Percentiles rank a stretch among this genome's conserved stretches.
Conservation (phyloP, 2,329 filamentous ascomycete species). For the Parasarocladium wereldwijsianum region DNA sequence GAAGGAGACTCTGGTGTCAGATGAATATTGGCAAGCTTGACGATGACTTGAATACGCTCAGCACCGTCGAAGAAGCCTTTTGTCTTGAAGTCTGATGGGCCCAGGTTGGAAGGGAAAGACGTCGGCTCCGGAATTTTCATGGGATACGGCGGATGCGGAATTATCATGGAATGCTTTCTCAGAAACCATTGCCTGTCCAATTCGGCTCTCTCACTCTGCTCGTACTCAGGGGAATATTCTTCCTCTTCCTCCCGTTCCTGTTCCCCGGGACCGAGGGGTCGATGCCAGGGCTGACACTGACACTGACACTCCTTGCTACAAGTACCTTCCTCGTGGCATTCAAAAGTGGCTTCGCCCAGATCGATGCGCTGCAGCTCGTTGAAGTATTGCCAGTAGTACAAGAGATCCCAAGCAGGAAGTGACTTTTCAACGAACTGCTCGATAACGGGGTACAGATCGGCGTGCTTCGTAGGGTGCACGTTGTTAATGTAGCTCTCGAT, state of each 20-base stretch:
- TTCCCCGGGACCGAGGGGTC: slow-evolving; percentile 14
- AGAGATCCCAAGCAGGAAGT: slow-evolving; percentile 30
- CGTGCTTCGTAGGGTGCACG: slow-evolving; percentile 27
- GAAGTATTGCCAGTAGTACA: slow-evolving; percentile 17
- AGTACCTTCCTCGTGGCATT: slow-evolving; percentile 7
- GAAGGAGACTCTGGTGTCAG: slow-evolving; percentile 41
- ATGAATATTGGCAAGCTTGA: slow-evolving; percentile 47
- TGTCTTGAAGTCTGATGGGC: slow-evolving; percentile 10
- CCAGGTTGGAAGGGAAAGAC: background rate
- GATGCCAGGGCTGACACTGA: slow-evolving; percentile 8
- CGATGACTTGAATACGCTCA: slow-evolving; percentile 40
- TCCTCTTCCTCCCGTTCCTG: slow-evolving; percentile 8
- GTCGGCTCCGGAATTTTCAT: slow-evolving; percentile 7
- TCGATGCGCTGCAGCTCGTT: slow-evolving; percentile 13
- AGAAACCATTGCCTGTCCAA: slow-evolving; percentile 15
- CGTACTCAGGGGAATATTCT: slow-evolving; percentile 7
- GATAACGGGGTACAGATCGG: slow-evolving; percentile 22
- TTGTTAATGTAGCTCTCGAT: slow-evolving; percentile 40
- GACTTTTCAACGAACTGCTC: slow-evolving; percentile 24
- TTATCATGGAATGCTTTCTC: slow-evolving; percentile 10
- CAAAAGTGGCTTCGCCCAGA: slow-evolving; percentile 3
- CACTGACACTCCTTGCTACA: background rate
- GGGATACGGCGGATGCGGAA: no score
- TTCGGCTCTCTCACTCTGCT: slow-evolving; percentile 7
- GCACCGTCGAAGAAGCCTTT: slow-evolving; percentile 15